Evolutionary conservation across 2,329 filamentous ascomycete genomes (phyloP), one percentile per base, ranked within the genome.

Genomic region (Sporothrix pallida): DNA sequence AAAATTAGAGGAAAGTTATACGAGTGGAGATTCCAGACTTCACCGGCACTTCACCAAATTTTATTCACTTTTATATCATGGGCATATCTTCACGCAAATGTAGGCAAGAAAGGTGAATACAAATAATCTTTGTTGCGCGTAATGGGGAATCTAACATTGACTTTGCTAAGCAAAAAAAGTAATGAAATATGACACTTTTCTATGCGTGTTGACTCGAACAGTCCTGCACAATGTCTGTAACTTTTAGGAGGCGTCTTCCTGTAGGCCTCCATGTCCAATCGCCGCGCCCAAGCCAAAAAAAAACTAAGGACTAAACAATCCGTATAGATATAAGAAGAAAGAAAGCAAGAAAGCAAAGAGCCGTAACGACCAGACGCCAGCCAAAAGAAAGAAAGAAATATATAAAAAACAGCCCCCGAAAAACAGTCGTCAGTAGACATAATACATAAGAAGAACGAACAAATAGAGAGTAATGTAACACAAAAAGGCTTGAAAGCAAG

Each of bases 131-230:
- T 23, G 12, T 42, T 20, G 42, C 48, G 67, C 48, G 17, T 69
- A 15, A 56, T 37, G 67, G 67, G 67, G 48, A 54, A 69, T 69
- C 67, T 42, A 69, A 56, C 15, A 20, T 31, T 50, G 50, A 23
- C n/a, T 15, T 31, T 23, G n/a, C 23, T 31, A 71, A 74, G 91
- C 60, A 65, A 65, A 37, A 37, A 37, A 37, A 37, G 7, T 2
- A 37, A 37, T 37, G 5, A 37, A 37, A 37, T 5, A 37, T 37
- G 31, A 6, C 7, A 37, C 31, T 37, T 37, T 37, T 37, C 31
- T 37, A 7, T 37, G 2, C 31, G 4, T 37, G 31, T 37, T 7
- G 31, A 37, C 31, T 5, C 4, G 4, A 37, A 37, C 31, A 37
- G 31, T 7, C 31, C 31, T 37, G 62, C 62, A 46, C 60, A 6